Base-by-base conservation (phyloP, 2,329 filamentous ascomycete genomes). In the Claviceps sp. region DNA sequence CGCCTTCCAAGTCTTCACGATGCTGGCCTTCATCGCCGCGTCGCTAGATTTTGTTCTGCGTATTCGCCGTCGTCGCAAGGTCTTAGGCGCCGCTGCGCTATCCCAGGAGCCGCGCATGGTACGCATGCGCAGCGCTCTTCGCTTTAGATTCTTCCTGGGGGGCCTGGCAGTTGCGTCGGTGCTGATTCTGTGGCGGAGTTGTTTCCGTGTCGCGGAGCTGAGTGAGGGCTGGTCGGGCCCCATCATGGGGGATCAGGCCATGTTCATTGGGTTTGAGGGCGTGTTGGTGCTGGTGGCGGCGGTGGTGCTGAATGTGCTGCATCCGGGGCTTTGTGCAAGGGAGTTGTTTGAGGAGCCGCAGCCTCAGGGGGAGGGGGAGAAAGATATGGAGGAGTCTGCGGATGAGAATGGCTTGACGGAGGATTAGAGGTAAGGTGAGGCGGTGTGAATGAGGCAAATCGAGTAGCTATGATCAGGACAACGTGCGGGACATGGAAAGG, bases 141-240 rank as follows among this genome's bases (percentile, higher is more conserved):
- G 63, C 24, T 82, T 84, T 67, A 69, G 69, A 51, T 69, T 69
- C 13, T 84, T 84, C 63, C 63, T 81, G 5, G 60, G 59, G n/a
- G 77, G 75, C 11, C 69, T 85, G 18, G 62, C 67, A 1, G 62
- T 84, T 2, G 73, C 80, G 2, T 82, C 81, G n/a, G 50, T 84
- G 13, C 75, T 73, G 58, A 80, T 87, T 59, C 77, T 86, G 55
- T 77, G 78, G 59, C 72, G 84, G 8, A 81, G 76, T 56, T 75
- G 81, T 43, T 87, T 81, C 65, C 76, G 84, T 51, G 77, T 85
- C 22, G 78, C 77, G 0, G 83, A 87, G 71, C 66, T 87, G 56
- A 77, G 74, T 56, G 70, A 76, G 50, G 84, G 84, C 1, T 88
- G 81, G 76, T 65, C 61, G 3, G 81, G 82, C 0, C 64, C 71